A percentile compares a stretch with the other conserved stretches of the same genome.
Evolutionary conservation across 1,284 basidiomycete genomes (phyloP).

Genomic region (Coniferiporia sulphurascens): DNA sequence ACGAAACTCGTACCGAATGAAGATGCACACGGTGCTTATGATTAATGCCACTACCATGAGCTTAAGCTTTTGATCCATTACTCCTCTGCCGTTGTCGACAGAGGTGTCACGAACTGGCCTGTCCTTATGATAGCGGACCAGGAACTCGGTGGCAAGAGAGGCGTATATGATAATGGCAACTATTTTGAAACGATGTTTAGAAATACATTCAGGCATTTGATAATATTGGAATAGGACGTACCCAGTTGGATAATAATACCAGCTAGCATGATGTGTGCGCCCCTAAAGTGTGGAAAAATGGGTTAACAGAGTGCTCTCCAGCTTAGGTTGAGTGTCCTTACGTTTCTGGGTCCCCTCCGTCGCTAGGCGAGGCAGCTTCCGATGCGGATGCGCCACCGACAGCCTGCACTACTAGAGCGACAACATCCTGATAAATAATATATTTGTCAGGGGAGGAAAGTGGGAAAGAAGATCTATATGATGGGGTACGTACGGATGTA

Average conservation of each 20-base stretch:
- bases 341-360: background rate
- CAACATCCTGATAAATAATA: constrained; percentile 28
- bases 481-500: constrained; percentile 15
- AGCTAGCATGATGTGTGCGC: constrained; percentile 45
- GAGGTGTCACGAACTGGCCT: constrained; percentile 23
- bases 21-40: constrained; percentile 31
- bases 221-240: constrained; percentile 9
- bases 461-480: constrained; percentile 20
- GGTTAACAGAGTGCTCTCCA: background rate
- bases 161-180: constrained; percentile 35
- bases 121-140: constrained; percentile 31
- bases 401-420: constrained; percentile 40
- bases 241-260: constrained; percentile 42
- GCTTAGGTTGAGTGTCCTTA: background rate
- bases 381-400: constrained; percentile 38
- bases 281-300: constrained; percentile 25
- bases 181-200: constrained; percentile 17
- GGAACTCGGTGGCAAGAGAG: constrained; percentile 33
- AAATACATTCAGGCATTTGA: constrained; percentile 12
- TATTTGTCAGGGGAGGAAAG: background rate
- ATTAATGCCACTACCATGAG: constrained; percentile 29
- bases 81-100: constrained; percentile 15
- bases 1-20: constrained; percentile 33
- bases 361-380: constrained; percentile 20
- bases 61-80: constrained; percentile 21